Base-by-base conservation (phyloP, 768 basidiomycete species). In the Leucosporidium creatinivorum region DNA sequence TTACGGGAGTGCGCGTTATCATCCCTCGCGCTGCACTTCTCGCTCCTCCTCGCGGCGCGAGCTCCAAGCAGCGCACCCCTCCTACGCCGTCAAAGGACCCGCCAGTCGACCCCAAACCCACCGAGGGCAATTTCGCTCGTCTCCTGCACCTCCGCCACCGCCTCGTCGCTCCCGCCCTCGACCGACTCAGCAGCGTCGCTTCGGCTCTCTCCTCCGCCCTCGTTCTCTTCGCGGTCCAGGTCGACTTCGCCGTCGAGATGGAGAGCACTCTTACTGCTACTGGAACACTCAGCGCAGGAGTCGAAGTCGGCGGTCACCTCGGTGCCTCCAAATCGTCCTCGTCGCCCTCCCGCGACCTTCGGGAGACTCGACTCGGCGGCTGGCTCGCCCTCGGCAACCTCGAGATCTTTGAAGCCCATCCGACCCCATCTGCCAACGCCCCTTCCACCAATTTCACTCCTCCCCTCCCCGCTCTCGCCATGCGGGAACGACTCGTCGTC, bases 1-100 rank as follows among this genome's bases (percentile, higher is more conserved):
- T 63, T 9, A 28, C 51, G 26, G 61, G 61, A 10, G 61, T 68
- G 21, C 51, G 57, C 17, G 19, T 68, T 12, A 51, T 25, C 10
- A 28, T 65, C 33, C 64, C 58, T 17, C 18, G 50, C 7, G 6
- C 49, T 15, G 13, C 47, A 9, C 18, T 68, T 23, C 47, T 55
- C 49, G 39, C 44, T 17, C 50, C 50, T 13, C 12, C 36, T 44
- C 39, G 39, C 39, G 39, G 39, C 39, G 39, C 10, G 28, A 33
- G 15, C 52, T 48, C n/a, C 25, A 48, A 47, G 23, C 0, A 57
- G 18, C 15, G 28, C 21, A 21, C 36, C 4, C 21, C 31, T 9
- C 47, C 54, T 1, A 33, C 59, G 2, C 31, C 33, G 9, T 15
- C 62, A 10, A 23, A 49, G 30, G 17, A 26, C 54, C 4, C 55